Conservation (phyloP, 345 rosid genomes). For the Acer campestre region DNA sequence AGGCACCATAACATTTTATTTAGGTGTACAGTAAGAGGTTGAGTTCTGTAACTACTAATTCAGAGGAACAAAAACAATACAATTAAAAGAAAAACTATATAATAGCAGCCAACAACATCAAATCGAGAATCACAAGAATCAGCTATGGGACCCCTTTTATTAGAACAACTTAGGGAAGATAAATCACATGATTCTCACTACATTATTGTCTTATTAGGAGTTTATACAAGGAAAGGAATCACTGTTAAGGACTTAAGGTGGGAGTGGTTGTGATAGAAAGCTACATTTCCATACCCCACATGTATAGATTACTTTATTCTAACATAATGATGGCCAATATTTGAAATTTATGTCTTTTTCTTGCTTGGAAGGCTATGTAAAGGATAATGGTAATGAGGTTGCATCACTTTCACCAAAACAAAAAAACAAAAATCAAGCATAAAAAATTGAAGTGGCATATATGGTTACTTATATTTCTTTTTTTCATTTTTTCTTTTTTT, state of each 20-base stretch:
- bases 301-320: slow-evolving; percentile 4
- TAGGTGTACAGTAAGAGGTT: not conserved
- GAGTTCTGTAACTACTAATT: not conserved
- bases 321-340: slow-evolving; percentile 1
- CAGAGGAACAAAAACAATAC: not conserved
- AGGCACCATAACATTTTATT: not conserved
- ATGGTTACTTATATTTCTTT: not conserved
- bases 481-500: not conserved
- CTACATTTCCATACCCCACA: slow-evolving; percentile 6
- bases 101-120: not conserved
- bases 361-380: not conserved
- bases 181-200: not conserved
- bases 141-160: not conserved
- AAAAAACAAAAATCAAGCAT: not conserved
- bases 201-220: slow-evolving; percentile 7
- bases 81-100: not conserved
- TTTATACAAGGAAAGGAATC: slow-evolving; percentile 6
- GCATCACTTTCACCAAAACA: not conserved
- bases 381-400: not conserved
- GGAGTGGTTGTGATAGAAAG: slow-evolving; percentile 13
- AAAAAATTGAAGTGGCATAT: not conserved
- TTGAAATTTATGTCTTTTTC: not conserved
- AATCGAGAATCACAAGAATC: slow-evolving; percentile 7
- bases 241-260: not conserved
- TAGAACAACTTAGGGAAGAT: not conserved